Evolutionary conservation across 768 basidiomycete species (phyloP).

Genomic region (Pleurotus tuber-regium): DNA sequence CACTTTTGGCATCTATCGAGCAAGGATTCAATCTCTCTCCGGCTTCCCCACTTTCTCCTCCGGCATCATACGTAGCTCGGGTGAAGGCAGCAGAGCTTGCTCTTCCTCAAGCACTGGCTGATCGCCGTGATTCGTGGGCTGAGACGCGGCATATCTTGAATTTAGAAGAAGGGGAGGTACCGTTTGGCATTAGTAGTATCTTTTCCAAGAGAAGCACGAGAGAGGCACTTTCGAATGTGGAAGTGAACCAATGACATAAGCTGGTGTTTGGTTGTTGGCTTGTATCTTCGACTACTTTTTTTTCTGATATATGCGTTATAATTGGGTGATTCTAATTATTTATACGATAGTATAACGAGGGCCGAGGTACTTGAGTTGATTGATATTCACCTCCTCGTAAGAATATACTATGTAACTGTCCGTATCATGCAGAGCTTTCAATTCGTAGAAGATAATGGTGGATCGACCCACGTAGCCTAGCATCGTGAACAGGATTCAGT

Average conservation of each 20-base stretch:
- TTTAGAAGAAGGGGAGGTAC: slow-evolving; percentile 1
- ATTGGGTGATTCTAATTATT: no score
- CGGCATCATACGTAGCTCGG: slow-evolving; percentile 38
- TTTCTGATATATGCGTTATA: no score
- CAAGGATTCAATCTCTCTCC: slow-evolving; percentile 69
- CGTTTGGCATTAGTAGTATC: slow-evolving; percentile 6
- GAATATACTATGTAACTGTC: no score
- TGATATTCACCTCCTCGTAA: no score
- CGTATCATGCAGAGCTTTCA: no score
- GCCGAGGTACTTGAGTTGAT: no score
- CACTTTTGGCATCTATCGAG: slow-evolving; percentile 60
- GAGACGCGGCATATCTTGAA: slow-evolving; percentile 5
- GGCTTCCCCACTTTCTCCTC: slow-evolving; percentile 58
- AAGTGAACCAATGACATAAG: slow-evolving; percentile 9
- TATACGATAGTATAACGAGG: no score
- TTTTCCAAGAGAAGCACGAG: slow-evolving; percentile 4
- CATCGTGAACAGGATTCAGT: background rate
- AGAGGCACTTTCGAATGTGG: slow-evolving; percentile 4
- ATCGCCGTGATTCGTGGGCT: slow-evolving; percentile 9
- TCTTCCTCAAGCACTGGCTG: background rate
- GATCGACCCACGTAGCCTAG: slow-evolving; percentile 47
- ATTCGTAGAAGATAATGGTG: no score
- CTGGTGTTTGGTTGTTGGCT: background rate
- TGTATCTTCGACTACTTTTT: no score
- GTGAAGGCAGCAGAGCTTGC: slow-evolving; percentile 2